A percentile compares a stretch with the other conserved stretches of the same genome.
Conservation (phyloP, 192 early-diverging fungal genomes). For the Phycomyces blakesleeanus region DNA sequence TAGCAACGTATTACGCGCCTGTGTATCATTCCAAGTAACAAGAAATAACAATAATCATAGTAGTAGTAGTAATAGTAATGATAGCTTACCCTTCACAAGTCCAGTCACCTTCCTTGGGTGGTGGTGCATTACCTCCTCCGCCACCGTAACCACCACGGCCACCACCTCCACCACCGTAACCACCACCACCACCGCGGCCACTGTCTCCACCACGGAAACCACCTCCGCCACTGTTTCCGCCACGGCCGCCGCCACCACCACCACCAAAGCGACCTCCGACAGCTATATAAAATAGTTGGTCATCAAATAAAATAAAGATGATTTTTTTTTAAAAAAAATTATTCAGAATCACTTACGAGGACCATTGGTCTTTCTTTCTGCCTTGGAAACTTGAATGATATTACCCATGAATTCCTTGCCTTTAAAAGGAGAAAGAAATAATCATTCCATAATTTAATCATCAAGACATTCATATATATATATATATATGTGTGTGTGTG, state of each 20-base stretch:
- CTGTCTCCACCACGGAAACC: conserved; percentile 42
- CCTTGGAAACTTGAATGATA: conserved; percentile 59
- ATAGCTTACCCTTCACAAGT: conserved; percentile 54
- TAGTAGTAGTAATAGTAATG: no score
- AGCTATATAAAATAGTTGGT: no score
- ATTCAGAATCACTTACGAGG: conserved; percentile 36
- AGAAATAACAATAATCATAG: no score
- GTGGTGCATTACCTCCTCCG: conserved; percentile 35
- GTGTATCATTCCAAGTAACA: no score
- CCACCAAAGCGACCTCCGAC: conserved; percentile 7
- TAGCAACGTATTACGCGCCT: not conserved
- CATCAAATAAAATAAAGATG: no score
- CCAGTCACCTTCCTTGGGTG: conserved; percentile 58
- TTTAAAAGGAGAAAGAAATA: no score
- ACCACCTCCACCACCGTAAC: conserved; percentile 40
- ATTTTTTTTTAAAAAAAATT: no score
- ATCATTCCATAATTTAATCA: no score
- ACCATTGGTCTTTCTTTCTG: conserved; percentile 48
- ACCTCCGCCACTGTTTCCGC: conserved; percentile 44
- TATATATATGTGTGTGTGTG: no score
- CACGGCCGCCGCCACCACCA: conserved; percentile 42
- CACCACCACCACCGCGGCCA: conserved; percentile 39
- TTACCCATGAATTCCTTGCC: conserved; percentile 53
- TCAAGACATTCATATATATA: no score
- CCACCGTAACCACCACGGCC: conserved; percentile 36